phyloP scores from a whole-genome alignment of 495 filamentous ascomycete genomes.

The Tuber aestivum region DNA sequence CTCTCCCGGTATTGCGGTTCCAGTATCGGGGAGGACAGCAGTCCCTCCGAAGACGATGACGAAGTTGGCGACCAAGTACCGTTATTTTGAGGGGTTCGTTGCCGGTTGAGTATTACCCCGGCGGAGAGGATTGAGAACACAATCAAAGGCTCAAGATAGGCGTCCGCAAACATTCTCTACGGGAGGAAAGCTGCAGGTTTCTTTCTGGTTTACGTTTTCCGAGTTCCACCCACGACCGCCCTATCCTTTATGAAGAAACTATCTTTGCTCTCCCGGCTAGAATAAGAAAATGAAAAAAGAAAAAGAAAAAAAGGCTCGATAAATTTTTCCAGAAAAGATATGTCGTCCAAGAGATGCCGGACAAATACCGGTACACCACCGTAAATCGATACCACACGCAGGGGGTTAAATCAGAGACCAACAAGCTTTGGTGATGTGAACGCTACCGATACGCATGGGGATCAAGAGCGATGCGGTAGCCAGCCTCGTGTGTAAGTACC shows the following conservation, averaged over 20 bases:
- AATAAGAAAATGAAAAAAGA: not conserved
- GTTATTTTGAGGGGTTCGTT: conserved; percentile 17
- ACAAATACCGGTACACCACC: not conserved
- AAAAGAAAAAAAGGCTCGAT: not conserved
- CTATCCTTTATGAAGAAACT: not conserved
- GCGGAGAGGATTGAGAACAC: conserved; percentile 31
- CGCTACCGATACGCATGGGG: not conserved
- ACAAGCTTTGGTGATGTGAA: not conserved
- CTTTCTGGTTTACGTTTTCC: not conserved
- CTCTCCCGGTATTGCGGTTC: conserved; percentile 32
- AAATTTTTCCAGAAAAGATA: not conserved
- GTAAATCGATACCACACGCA: not conserved
- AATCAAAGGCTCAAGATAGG: conserved; percentile 34
- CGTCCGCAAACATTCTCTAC: conserved; percentile 20
- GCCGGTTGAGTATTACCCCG: conserved; percentile 34
- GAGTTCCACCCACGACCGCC: not conserved
- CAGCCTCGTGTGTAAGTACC: not conserved
- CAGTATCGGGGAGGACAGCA: conserved; percentile 9
- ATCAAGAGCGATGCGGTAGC: not conserved
- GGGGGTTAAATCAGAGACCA: not conserved
- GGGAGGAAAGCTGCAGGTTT: not conserved
- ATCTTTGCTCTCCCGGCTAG: not conserved
- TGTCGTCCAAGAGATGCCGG: not conserved
- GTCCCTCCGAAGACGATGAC: conserved; percentile 14
- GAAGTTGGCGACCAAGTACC: conserved; percentile 23